Evolutionary conservation across 345 rosid species (phyloP).

Genomic region (Bruguiera sexangula): DNA sequence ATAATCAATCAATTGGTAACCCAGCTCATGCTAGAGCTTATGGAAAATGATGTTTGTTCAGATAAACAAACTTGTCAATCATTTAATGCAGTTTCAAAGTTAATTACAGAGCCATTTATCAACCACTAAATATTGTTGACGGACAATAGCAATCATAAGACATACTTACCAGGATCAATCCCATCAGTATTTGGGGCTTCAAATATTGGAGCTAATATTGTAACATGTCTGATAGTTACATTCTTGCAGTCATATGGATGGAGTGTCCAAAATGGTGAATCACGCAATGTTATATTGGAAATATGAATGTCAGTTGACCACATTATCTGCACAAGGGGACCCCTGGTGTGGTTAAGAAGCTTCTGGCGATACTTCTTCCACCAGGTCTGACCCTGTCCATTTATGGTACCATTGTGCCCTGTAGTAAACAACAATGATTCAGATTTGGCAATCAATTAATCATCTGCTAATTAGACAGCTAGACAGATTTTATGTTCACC

Average conservation of each 20-base stretch:
- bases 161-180: slow-evolving; percentile 79
- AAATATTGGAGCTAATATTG: slow-evolving; percentile 72
- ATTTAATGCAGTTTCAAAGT: background rate
- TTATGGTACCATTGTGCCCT: slow-evolving; percentile 95
- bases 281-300: slow-evolving; percentile 71
- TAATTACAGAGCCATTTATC: slow-evolving; percentile 7
- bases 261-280: slow-evolving; percentile 96
- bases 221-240: slow-evolving; percentile 63
- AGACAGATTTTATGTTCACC: background rate
- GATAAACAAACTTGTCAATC: background rate
- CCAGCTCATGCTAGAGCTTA: background rate
- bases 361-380: slow-evolving; percentile 93
- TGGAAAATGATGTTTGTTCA: background rate
- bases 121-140: background rate
- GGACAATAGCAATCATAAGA: slow-evolving; percentile 6
- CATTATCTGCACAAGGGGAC: slow-evolving; percentile 93
- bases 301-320: slow-evolving; percentile 86
- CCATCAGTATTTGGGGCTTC: slow-evolving; percentile 98
- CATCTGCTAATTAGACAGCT: background rate
- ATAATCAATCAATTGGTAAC: background rate
- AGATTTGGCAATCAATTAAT: slow-evolving; percentile 1
- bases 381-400: slow-evolving; percentile 96
- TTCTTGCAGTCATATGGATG: slow-evolving; percentile 99
- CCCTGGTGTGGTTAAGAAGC: slow-evolving; percentile 91
- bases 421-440: slow-evolving; percentile 15